Base-by-base conservation (phyloP, 192 early-diverging fungal species). In the Phlyctochytrium arcticum region DNA sequence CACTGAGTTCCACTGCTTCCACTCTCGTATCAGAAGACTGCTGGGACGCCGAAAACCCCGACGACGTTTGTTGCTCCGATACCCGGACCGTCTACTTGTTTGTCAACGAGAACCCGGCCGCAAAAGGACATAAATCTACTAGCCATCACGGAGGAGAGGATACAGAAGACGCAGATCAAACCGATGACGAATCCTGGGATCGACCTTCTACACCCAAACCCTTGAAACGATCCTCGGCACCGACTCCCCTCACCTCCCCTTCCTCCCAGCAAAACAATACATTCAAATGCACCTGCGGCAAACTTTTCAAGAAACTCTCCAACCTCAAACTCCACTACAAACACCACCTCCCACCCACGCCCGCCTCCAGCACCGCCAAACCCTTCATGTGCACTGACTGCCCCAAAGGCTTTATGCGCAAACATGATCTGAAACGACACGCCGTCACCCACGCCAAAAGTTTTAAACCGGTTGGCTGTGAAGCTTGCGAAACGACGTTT, bases 351-450 rank as follows among this genome's bases (percentile, higher is more conserved):
- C 24, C 24, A 21, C 55, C 48, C 1, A 62, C 44, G 26, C 62
- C 67, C 6, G 63, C 58, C n/a, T n/a, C n/a, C n/a, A n/a, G n/a
- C n/a, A n/a, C n/a, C n/a, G n/a, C n/a, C n/a, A n/a, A n/a, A n/a
- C n/a, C n/a, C 23, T 23, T 42, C 31, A 3, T 19, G 47, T 50
- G 19, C n/a, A 21, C 29, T 48, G 37, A 31, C 37, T 17, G 26
- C 24, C 51, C 32, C 42, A 24, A 37, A 21, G 48, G 61, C 7
- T 75, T 77, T 57, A 71, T 69, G 64, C 32, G 75, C 21, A 70
- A 73, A 48, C 75, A 77, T 37, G 75, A 77, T 54, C 48, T 77
- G 26, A 77, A 77, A 39, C 62, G 75, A 8, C 75, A 77, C 54
- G 49, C 65, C 5, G 67, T 65, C 26, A 77, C 66, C 33, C 75